Conservation (phyloP, 2,329 filamentous ascomycete species). For the Fusarium xylarioides region DNA sequence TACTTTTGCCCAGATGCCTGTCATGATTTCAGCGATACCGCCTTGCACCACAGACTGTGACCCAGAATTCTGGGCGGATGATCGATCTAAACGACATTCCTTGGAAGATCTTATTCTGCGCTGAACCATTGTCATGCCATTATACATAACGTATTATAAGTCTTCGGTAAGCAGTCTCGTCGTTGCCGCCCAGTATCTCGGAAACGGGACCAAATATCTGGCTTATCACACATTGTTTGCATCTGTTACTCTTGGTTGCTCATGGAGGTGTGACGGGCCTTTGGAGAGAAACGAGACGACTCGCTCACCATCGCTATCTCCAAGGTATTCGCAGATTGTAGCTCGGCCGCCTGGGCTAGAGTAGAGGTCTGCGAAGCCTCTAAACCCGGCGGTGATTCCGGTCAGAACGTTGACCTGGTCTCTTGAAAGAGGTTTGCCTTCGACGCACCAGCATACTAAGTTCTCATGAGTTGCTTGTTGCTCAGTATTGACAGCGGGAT, state of each 20-base stretch:
- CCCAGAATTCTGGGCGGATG: conserved; percentile 15
- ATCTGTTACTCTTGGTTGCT: not conserved
- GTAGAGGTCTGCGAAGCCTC: conserved; percentile 40
- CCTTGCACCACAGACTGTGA: not conserved
- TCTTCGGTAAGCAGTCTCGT: not conserved
- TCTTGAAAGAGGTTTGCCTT: conserved; percentile 41
- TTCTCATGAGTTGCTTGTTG: not conserved
- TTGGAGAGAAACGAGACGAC: conserved; percentile 44
- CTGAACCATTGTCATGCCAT: conserved; percentile 4
- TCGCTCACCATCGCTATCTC: conserved; percentile 41
- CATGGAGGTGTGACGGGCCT: conserved; percentile 24
- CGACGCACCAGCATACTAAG: conserved; percentile 40
- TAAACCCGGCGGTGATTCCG: conserved; percentile 41
- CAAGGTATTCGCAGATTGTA: conserved; percentile 42
- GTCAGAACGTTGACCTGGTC: conserved; percentile 42
- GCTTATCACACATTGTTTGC: not conserved
- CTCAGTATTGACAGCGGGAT: not conserved
- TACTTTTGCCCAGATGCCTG: not conserved
- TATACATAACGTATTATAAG: not conserved
- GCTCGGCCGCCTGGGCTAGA: conserved; percentile 27
- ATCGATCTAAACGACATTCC: conserved; percentile 16
- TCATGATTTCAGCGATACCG: not conserved
- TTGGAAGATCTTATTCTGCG: not conserved
- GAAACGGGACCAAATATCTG: not conserved
- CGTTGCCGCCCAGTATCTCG: conserved; percentile 3